phyloP scores from a whole-genome alignment of 2,329 filamentous ascomycete species.

The Paraphaeosphaeria sporulosa region DNA sequence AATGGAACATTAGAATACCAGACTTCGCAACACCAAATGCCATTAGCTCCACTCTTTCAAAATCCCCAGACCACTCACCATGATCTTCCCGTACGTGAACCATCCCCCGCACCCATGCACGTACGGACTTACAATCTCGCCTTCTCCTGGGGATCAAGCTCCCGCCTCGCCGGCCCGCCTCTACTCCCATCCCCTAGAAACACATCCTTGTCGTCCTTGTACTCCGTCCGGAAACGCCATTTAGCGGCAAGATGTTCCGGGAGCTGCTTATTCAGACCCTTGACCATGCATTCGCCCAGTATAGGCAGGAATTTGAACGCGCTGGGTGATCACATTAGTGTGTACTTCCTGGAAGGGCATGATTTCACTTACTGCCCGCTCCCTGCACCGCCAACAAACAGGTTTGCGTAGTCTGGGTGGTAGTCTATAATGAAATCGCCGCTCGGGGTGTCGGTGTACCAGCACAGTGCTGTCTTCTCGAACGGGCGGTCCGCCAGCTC shows the following conservation, averaged over 20 bases:
- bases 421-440: constrained; percentile 76
- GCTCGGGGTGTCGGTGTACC: constrained; percentile 77
- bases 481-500: background rate
- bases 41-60: too few species aligned
- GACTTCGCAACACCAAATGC: too few species aligned
- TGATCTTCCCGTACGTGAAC: too few species aligned
- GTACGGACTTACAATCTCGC: too few species aligned
- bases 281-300: background rate
- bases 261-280: background rate
- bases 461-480: constrained; percentile 63
- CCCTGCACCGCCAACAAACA: constrained; percentile 70
- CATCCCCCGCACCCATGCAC: too few species aligned
- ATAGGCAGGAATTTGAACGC: background rate
- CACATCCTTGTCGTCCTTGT: background rate
- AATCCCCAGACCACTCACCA: too few species aligned
- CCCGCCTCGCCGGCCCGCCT: background rate
- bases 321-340: background rate
- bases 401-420: constrained; percentile 66
- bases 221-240: background rate
- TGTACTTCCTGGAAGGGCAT: background rate
- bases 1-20: too few species aligned
- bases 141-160: background rate
- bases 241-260: background rate
- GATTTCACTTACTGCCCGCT: constrained; percentile 60
- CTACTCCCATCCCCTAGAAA: background rate